A percentile compares a stretch with the other conserved stretches of the same genome.
phyloP scores from a whole-genome alignment of 1,284 basidiomycete species.

The Apiotrichum gamsii region DNA sequence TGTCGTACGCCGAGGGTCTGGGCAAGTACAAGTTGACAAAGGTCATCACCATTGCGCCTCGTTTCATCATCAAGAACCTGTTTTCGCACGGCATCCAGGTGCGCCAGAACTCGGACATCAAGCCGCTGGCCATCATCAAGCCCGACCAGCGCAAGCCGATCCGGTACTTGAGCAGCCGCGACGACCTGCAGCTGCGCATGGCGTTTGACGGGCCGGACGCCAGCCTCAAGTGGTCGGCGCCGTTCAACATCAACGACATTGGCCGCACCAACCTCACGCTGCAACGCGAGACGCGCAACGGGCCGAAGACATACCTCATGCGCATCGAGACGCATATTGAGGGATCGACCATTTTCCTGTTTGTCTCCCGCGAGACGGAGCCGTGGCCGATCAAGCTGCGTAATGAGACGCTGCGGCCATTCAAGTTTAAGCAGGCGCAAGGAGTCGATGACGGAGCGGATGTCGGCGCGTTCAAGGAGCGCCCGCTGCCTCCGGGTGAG shows the following conservation, averaged over 20 bases:
- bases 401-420: slow-evolving; percentile 72
- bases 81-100: slow-evolving; percentile 65
- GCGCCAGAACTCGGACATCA: slow-evolving; percentile 68
- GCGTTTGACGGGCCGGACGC: slow-evolving; percentile 78
- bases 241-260: slow-evolving; percentile 88
- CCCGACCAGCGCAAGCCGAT: slow-evolving; percentile 67
- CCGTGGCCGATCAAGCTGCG: slow-evolving; percentile 87
- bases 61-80: slow-evolving; percentile 85
- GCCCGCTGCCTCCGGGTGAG: slow-evolving; percentile 22
- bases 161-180: slow-evolving; percentile 59
- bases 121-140: slow-evolving; percentile 51
- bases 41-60: slow-evolving; percentile 83
- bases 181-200: slow-evolving; percentile 65
- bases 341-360: slow-evolving; percentile 83
- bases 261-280: slow-evolving; percentile 66
- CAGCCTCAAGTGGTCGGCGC: slow-evolving; percentile 65
- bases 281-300: slow-evolving; percentile 50
- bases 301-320: slow-evolving; percentile 57
- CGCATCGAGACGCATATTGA: slow-evolving; percentile 78
- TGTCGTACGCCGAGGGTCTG: slow-evolving; percentile 87
- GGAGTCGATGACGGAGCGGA: slow-evolving; percentile 39
- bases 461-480: slow-evolving; percentile 41
- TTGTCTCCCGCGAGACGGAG: slow-evolving; percentile 59
- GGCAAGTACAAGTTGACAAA: slow-evolving; percentile 97
- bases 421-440: slow-evolving; percentile 65